Base-by-base conservation (phyloP, 176 grass and related monocot species). In the Musa itinerans region DNA sequence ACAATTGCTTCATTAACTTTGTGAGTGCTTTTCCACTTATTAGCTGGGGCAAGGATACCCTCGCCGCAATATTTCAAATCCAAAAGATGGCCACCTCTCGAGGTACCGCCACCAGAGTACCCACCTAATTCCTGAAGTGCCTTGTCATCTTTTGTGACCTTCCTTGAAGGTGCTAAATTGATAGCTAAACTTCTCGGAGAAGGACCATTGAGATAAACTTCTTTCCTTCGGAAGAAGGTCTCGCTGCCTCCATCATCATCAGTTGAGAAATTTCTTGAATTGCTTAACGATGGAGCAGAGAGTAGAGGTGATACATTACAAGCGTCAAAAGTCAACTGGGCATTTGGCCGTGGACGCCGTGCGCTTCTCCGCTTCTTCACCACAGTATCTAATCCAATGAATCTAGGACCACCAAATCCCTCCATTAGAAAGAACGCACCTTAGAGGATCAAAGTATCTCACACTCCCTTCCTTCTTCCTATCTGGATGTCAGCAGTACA, bases 311-410 rank as follows among this genome's bases (percentile, higher is more conserved):
- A 77, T 14, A 85, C 74, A 80, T 82, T 80, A 62, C 78, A 79
- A 85, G 65, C 78, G 69, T 87, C 80, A 9, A 77, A 74, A n/a
- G 73, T 80, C 1, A 96, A 84, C 68, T 87, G 85, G 53, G 87
- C 85, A 2, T 53, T 82, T 27, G 84, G 29, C 69, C 87, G 80
- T 1, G 92, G 92, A 57, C 69, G 84, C 75, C 92, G 84, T 0
- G 78, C 76, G 71, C 92, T 96, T 75, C 89, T 72, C 2, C 67
- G 92, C 76, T 66, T 87, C 83, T 86, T 96, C 56, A 81, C 68
- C 26, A 96, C 84, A 0, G 50, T 80, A 15, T 84, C 79, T 1
- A 19, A 2, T 2, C 27, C 77, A 52, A 21, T 78, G 17, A 86
- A 75, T 8, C 53, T 48, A 74, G 83, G 43, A 76, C 81, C 79